Evolutionary conservation across 1,284 basidiomycete species (phyloP).

Genomic region (Hypsizygus ulmarius): DNA sequence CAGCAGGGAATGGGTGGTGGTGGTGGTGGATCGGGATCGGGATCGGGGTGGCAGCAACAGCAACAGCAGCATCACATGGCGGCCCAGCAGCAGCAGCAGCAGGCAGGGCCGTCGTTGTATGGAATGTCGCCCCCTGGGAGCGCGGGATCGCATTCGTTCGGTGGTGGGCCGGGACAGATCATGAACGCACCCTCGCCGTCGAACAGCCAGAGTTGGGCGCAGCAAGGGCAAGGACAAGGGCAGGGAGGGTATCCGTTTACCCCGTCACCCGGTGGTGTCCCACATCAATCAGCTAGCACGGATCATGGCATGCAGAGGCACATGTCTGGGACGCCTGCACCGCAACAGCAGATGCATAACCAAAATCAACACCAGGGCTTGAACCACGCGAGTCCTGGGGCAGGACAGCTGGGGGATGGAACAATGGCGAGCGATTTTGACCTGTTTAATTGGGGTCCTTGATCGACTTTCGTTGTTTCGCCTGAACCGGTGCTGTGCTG

Average conservation of each 20-base stretch:
- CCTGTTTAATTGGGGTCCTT: constrained; percentile 47
- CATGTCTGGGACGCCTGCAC: constrained; percentile 43
- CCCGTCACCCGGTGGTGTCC: constrained; percentile 26
- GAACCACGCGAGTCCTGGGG: constrained; percentile 25
- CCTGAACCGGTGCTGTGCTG: neutral
- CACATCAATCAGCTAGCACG: constrained; percentile 16
- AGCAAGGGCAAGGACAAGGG: constrained; percentile 17
- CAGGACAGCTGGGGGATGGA: constrained; percentile 31
- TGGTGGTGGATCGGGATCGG: constrained; percentile 18
- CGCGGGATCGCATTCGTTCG: constrained; percentile 33
- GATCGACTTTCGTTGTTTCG: constrained; percentile 24
- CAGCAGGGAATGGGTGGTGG: constrained; percentile 27
- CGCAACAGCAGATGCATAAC: constrained; percentile 31
- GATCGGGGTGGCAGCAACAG: constrained; percentile 2
- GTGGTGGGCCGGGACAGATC: constrained; percentile 22
- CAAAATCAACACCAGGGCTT: constrained; percentile 30
- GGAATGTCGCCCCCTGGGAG: constrained; percentile 45
- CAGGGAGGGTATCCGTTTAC: constrained; percentile 32
- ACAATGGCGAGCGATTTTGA: constrained; percentile 41
- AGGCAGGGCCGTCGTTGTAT: constrained; percentile 34
- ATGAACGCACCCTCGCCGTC: constrained; percentile 31
- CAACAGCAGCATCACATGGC: constrained; percentile 21
- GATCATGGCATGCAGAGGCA: constrained; percentile 37
- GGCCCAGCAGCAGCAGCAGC: constrained; percentile 23
- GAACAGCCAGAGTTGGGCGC: constrained; percentile 29